A percentile compares a stretch with the other conserved stretches of the same genome.
Conservation (phyloP, 2,329 filamentous ascomycete genomes). For the Venturia nashicola region DNA sequence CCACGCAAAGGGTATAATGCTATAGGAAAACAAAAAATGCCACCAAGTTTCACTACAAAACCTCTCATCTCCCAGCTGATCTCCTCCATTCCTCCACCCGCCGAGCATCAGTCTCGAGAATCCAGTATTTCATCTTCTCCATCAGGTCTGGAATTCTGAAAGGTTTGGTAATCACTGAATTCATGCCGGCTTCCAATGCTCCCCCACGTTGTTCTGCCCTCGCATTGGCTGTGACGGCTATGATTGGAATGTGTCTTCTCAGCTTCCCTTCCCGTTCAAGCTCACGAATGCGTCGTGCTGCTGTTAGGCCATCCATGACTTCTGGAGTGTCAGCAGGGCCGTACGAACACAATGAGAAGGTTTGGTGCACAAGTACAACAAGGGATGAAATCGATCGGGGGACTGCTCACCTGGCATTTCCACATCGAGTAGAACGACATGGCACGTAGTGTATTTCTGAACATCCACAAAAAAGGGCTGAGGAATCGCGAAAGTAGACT, state of each 20-base stretch:
- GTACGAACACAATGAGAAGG: background rate
- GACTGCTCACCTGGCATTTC: constrained; percentile 7
- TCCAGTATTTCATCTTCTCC: constrained; percentile 1
- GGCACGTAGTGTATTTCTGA: background rate
- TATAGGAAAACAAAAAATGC: no score
- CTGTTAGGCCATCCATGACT: constrained; percentile 10
- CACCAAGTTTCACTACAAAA: no score
- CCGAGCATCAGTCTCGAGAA: background rate
- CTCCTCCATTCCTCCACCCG: background rate
- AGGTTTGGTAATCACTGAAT: constrained; percentile 19
- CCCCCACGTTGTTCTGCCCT: constrained; percentile 3
- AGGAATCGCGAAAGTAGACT: background rate
- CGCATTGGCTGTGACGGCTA: constrained; percentile 10
- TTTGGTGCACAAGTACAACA: background rate
- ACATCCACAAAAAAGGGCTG: background rate
- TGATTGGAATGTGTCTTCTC: constrained; percentile 1
- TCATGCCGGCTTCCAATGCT: constrained; percentile 8
- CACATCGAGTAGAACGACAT: constrained; percentile 1
- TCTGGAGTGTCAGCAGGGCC: background rate
- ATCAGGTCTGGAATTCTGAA: constrained; percentile 21
- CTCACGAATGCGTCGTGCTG: constrained; percentile 2
- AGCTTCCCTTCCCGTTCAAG: background rate
- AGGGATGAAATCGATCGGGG: background rate
- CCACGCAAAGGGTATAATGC: no score
- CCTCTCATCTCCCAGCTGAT: no score